These are phyloP conservation scores for Canariomyces notabilis DNA, from an alignment of 2,329 filamentous ascomycete genomes.

Conservation along the genomic window DNA sequence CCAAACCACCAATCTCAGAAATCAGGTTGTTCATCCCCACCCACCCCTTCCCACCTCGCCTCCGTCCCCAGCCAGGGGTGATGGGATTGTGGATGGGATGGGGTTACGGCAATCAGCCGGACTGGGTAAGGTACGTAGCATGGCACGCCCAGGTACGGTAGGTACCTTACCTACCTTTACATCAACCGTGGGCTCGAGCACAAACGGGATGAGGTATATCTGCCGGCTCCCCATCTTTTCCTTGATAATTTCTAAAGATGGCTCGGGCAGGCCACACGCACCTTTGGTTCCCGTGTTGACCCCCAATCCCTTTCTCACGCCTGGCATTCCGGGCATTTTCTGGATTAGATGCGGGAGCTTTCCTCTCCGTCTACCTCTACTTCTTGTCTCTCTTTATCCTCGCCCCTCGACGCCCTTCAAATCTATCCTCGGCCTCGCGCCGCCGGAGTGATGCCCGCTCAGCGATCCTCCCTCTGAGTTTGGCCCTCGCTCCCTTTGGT, in stretches of 20 bases:
- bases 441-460: constrained; percentile 17
- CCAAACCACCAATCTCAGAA: no score
- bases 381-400: constrained; percentile 16
- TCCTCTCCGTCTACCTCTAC: constrained; percentile 15
- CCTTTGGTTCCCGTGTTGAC: constrained; percentile 16
- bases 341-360: constrained; percentile 17
- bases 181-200: constrained; percentile 22
- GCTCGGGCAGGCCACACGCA: constrained; percentile 12
- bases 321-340: constrained; percentile 4
- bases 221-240: constrained; percentile 18
- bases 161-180: no score
- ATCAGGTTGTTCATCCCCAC: no score
- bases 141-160: no score
- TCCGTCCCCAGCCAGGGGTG: background rate
- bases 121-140: background rate
- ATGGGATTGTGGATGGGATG: background rate
- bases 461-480: constrained; percentile 13
- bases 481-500: constrained; percentile 15
- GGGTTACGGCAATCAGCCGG: background rate
- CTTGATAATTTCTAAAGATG: constrained; percentile 13
- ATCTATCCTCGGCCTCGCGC: constrained; percentile 9
- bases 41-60: background rate
- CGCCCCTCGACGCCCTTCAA: background rate
- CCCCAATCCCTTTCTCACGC: constrained; percentile 11
- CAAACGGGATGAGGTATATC: constrained; percentile 22